Evolutionary conservation across 2,329 filamentous ascomycete genomes (phyloP).

Genomic region (Arthrobotrys sphaeroides): DNA sequence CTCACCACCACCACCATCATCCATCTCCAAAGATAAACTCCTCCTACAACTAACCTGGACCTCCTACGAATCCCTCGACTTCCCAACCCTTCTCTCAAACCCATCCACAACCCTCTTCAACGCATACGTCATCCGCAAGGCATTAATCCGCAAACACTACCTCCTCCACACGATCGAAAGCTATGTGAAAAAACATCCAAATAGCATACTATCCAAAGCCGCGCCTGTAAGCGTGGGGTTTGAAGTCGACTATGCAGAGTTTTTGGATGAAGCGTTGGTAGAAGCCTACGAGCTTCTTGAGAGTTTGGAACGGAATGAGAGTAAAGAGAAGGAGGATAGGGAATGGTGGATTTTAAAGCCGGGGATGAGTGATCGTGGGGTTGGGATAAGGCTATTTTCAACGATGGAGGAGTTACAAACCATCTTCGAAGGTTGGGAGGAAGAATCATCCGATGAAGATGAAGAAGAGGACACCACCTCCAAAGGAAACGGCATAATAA

Average conservation of each 20-base stretch:
- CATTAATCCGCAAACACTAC: conserved; percentile 95
- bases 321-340: conserved; percentile 62
- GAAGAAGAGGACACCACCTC: conserved; percentile 68
- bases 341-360: conserved; percentile 99
- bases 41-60: conserved; percentile 78
- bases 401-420: conserved; percentile 81
- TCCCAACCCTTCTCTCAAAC: conserved; percentile 74
- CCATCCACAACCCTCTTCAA: conserved; percentile 75
- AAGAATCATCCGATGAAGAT: conserved; percentile 71
- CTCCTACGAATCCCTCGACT: conserved; percentile 87
- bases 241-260: conserved; percentile 96
- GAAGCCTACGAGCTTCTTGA: conserved; percentile 88
- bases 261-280: conserved; percentile 88
- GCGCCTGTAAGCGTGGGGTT: conserved; percentile 84
- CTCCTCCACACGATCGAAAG: conserved; percentile 82
- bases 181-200: conserved; percentile 85
- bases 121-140: conserved; percentile 94
- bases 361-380: conserved; percentile 94
- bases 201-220: conserved; percentile 73
- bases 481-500: conserved; percentile 70
- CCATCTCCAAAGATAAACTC: conserved; percentile 56
- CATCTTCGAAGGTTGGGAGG: conserved; percentile 94
- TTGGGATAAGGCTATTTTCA: conserved; percentile 89
- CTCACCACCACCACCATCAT: background rate
- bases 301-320: conserved; percentile 76